Base-by-base conservation (phyloP, 2,329 filamentous ascomycete genomes). In the Penicillium nordicum region DNA sequence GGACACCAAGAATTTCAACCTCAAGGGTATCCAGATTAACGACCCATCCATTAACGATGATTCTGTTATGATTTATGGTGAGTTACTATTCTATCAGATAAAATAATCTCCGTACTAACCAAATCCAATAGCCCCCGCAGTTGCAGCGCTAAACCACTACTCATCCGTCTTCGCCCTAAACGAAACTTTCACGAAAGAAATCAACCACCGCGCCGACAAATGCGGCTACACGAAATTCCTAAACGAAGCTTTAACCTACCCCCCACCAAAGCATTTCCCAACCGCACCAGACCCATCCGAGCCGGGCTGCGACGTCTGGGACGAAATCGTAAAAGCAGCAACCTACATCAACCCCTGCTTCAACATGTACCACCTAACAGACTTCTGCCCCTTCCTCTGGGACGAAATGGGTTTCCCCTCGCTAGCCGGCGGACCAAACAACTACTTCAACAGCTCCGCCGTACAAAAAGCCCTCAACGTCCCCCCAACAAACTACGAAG, bases 321-420 rank as follows among this genome's bases (percentile, higher is more conserved):
- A 80, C 49, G 76, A 80, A 16, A 81, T 89, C 34, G 75, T 75
- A 61, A 64, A 77, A 0, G 86, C 84, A 18, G 80, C 82, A 8
- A 60, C 76, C 4, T 68, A 77, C 4, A 72, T 84, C 40, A 93
- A 93, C 74, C 89, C 89, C 0, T 93, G 90, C 77, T 94, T 88
- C 74, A 86, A 90, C 69, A 78, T 88, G 8, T 92, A 92, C 73
- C 83, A 89, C 46, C 81, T 92, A 8, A 83, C 83, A 0, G 87
- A 85, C 7, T 88, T 85, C 5, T 93, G 89, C 67, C 89, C 89
- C 0, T 67, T 84, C 8, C 76, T 84, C 2, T 89, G 83, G 79
- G 84, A 90, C 58, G 82, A 86, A 0, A 78, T 92, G 18, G 84
- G 84, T 7, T 87, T 88, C 72, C 85, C 86, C 10, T 92, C 90